phyloP scores from a whole-genome alignment of 164 flowering plant species.

The Aristolochia fimbriata region DNA sequence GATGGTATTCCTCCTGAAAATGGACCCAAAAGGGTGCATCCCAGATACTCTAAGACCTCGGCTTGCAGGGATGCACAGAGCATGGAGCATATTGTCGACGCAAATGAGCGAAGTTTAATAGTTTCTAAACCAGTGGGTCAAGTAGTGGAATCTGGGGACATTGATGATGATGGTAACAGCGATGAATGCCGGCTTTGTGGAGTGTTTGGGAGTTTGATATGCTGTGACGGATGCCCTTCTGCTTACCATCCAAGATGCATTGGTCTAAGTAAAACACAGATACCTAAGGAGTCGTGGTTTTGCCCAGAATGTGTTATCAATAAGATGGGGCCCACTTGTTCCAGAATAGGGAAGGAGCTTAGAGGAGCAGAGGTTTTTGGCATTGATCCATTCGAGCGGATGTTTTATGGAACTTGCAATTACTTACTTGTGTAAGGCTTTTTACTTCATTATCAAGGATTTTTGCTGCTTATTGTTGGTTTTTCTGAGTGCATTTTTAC shows the following conservation, averaged over 20 bases:
- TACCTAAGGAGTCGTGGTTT: slow-evolving; percentile 85
- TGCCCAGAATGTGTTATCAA: slow-evolving; percentile 80
- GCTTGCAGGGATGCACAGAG: slow-evolving; percentile 45
- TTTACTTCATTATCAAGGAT: not conserved
- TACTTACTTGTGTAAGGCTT: slow-evolving; percentile 88
- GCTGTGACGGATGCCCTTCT: slow-evolving; percentile 98
- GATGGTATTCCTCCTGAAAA: slow-evolving; percentile 17
- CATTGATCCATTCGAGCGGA: slow-evolving; percentile 53
- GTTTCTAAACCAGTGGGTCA: slow-evolving; percentile 17
- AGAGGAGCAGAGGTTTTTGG: slow-evolving; percentile 81
- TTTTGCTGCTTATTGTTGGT: not conserved
- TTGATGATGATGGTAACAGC: slow-evolving; percentile 54
- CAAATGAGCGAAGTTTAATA: slow-evolving; percentile 12
- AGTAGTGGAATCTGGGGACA: slow-evolving; percentile 19
- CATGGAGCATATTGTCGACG: slow-evolving; percentile 24
- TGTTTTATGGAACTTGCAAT: slow-evolving; percentile 76
- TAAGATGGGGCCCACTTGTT: slow-evolving; percentile 31
- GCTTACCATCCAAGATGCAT: slow-evolving; percentile 94
- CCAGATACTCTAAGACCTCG: slow-evolving; percentile 59
- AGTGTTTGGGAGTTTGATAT: slow-evolving; percentile 92
- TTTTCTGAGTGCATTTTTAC: not conserved
- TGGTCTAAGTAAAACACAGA: slow-evolving; percentile 55
- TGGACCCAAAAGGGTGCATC: slow-evolving; percentile 66
- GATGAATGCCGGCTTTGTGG: slow-evolving; percentile 97
- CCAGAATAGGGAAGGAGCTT: slow-evolving; percentile 40